These are phyloP conservation scores for Mycena latifolia DNA, from an alignment of 768 basidiomycete species.

Conservation along the genomic window DNA sequence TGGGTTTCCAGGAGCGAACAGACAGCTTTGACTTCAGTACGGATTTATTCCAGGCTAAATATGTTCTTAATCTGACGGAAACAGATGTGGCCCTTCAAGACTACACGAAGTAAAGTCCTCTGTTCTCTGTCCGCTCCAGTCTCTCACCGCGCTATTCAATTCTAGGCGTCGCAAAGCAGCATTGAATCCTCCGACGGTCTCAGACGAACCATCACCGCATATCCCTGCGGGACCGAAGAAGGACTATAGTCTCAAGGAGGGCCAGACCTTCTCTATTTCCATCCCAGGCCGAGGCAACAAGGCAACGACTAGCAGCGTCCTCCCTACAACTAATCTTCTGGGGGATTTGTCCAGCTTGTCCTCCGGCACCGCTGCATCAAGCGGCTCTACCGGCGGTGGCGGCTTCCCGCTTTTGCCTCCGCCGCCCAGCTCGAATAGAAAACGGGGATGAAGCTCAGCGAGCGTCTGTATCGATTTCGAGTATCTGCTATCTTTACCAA, in stretches of 20 bases:
- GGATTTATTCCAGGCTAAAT: constrained; percentile 44
- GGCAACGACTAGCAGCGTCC: constrained; percentile 27
- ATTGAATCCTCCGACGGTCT: constrained; percentile 62
- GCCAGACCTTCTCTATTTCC: constrained; percentile 92
- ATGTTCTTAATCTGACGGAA: constrained; percentile 12
- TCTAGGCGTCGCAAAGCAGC: constrained; percentile 73
- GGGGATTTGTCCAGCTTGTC: constrained; percentile 38
- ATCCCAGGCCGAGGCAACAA: constrained; percentile 83
- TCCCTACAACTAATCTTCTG: constrained; percentile 51
- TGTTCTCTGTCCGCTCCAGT: constrained; percentile 13
- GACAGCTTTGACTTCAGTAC: constrained; percentile 95
- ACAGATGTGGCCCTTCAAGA: constrained; percentile 89
- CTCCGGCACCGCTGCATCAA: constrained; percentile 28
- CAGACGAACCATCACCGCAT: constrained; percentile 70
- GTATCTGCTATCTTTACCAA: too few species aligned
- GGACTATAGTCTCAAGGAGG: constrained; percentile 94
- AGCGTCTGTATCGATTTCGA: too few species aligned
- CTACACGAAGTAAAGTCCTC: constrained; percentile 75
- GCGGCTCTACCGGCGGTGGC: constrained; percentile 44
- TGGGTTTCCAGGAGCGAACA: constrained; percentile 90
- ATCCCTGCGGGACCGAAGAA: constrained; percentile 86
- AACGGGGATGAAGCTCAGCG: constrained; percentile 38
- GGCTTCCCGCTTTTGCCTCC: constrained; percentile 83
- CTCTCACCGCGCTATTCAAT: constrained; percentile 18
- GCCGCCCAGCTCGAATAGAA: constrained; percentile 77